Base-by-base conservation (phyloP, 116 monocot species). In the Trichopus zeylanicus region DNA sequence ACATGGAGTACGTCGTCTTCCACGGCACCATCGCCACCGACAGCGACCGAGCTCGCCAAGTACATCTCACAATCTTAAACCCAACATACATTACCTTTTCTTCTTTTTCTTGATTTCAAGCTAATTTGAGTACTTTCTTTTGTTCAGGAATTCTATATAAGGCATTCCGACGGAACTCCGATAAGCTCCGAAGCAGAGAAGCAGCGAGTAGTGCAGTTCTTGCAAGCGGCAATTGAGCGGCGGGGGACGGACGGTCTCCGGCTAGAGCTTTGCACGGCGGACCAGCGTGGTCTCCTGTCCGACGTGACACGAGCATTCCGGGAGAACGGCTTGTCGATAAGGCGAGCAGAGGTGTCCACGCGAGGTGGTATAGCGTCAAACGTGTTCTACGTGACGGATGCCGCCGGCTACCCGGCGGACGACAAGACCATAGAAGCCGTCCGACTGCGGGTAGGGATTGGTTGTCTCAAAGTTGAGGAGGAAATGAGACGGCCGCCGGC, bases 161-260 rank as follows among this genome's bases (percentile, higher is more conserved):
- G 68, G 20, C 78, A 66, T 42, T 29, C 46, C 7, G 72, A 86
- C 54, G 86, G 81, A 25, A 72, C 46, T 11, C 67, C 74, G 1
- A 81, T 77, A 13, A 66, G 72, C 29, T 66, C 81, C 2, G 86
- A 81, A 48, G 78, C 74, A 4, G 86, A 86, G 54, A 46, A 59
- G 26, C 74, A 81, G 26, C 58, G 68, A 1, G 68, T 81, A 15
- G 65, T 78, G 48, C 70, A 71, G 37, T 75, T 77, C 56, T 59
- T 86, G 33, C 71, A 74, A 63, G 77, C 81, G 0, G 74, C 74
- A 48, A 72, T 86, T 10, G 74, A 71, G 3, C 65, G 81, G 18
- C 74, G 86, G 75, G 64, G 74, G 31, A 66, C 62, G 4, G 70
- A 85, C 77, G 86, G 81, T 4, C 4, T 86, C 52, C 68, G 74